phyloP scores from a whole-genome alignment of 2,329 filamentous ascomycete genomes.

The Pseudocercospora crystallina region DNA sequence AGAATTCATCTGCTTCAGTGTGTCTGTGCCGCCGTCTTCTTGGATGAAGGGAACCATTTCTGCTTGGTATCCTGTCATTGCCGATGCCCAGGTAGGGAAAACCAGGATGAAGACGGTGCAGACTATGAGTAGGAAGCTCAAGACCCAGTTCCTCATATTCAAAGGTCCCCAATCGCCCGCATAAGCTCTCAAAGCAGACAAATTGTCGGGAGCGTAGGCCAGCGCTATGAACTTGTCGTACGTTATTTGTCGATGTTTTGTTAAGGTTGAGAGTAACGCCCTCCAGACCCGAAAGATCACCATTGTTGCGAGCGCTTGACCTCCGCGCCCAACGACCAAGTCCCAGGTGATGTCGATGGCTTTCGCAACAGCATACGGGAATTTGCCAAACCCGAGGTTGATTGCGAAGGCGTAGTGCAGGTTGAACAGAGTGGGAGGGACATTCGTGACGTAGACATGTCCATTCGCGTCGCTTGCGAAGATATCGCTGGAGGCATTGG shows the following conservation, averaged over 20 bases:
- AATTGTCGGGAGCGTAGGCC: neutral
- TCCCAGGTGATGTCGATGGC: constrained; percentile 16
- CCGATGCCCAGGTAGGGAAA: neutral
- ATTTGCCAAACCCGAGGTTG: constrained; percentile 12
- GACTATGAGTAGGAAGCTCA: neutral
- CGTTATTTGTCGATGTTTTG: neutral
- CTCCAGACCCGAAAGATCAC: no score
- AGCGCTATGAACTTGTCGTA: constrained; percentile 4
- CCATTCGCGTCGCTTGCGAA: no score
- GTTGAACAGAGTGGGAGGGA: no score
- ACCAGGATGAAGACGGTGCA: neutral
- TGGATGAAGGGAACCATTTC: neutral
- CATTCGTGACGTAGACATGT: no score
- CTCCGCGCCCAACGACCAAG: constrained; percentile 10
- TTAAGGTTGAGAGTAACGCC: neutral
- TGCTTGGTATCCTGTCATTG: constrained; percentile 1
- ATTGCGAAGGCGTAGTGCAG: neutral
- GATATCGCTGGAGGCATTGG: no score
- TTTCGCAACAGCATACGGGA: constrained; percentile 11
- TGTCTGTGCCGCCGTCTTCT: no score
- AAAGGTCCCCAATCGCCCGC: neutral
- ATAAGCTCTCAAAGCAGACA: neutral
- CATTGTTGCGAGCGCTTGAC: constrained; percentile 10
- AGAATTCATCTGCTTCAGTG: no score
- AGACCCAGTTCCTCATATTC: no score